Conservation (phyloP, 1,284 basidiomycete species). For the Gymnopus androsaceus region DNA sequence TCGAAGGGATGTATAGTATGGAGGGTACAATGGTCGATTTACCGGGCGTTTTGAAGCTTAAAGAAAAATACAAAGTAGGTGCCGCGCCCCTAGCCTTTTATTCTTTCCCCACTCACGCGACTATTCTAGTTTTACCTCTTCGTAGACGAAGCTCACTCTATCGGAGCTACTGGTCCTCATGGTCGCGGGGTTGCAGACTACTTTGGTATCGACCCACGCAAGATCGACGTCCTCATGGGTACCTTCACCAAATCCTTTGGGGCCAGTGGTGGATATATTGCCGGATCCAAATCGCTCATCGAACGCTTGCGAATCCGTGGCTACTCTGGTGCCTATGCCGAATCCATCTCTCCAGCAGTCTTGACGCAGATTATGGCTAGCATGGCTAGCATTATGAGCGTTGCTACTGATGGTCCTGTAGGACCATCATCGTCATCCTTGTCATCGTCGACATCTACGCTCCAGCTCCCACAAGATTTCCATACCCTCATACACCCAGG, state of each 20-base stretch:
- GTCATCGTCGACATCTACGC: slow-evolving; percentile 28
- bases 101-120: background rate
- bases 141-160: slow-evolving; percentile 96
- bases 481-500: slow-evolving; percentile 52
- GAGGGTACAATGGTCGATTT: slow-evolving; percentile 92
- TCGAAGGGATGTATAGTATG: slow-evolving; percentile 98
- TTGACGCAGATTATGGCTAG: slow-evolving; percentile 89
- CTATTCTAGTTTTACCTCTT: slow-evolving; percentile 91
- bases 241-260: slow-evolving; percentile 99
- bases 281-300: slow-evolving; percentile 80
- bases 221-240: slow-evolving; percentile 95
- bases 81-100: slow-evolving; percentile 17
- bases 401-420: slow-evolving; percentile 57
- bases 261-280: slow-evolving; percentile 94
- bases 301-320: slow-evolving; percentile 82
- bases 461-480: slow-evolving; percentile 6
- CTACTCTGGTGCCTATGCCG: slow-evolving; percentile 87
- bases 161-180: slow-evolving; percentile 92
- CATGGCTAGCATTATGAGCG: slow-evolving; percentile 96
- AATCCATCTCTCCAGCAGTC: slow-evolving; percentile 90
- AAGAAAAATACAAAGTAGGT: slow-evolving; percentile 91
- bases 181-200: slow-evolving; percentile 96
- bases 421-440: slow-evolving; percentile 31
- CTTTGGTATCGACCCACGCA: slow-evolving; percentile 82
- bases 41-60: slow-evolving; percentile 83